phyloP scores from a whole-genome alignment of 257 asterid species.

The Gardenia jasminoides region DNA sequence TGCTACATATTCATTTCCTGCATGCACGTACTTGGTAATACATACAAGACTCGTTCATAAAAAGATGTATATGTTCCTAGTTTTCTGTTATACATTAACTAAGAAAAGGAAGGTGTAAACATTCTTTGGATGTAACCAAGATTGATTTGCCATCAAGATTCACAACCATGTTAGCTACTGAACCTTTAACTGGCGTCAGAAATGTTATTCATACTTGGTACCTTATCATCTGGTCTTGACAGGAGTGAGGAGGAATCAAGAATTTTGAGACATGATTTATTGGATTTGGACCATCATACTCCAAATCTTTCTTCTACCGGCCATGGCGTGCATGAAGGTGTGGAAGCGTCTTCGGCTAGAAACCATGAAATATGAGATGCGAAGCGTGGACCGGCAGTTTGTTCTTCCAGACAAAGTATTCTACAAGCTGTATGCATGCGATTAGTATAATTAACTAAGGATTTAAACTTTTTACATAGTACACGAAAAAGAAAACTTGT shows the following conservation, averaged over 20 bases:
- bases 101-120: too few relatives aligned
- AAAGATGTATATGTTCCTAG: neutral
- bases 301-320: neutral
- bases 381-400: conserved; percentile 9
- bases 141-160: too few relatives aligned
- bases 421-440: neutral
- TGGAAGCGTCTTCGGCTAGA: conserved; percentile 11
- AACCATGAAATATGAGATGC: conserved; percentile 14
- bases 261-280: neutral
- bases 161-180: too few relatives aligned
- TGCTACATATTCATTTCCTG: neutral
- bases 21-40: neutral
- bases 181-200: too few relatives aligned
- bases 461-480: neutral
- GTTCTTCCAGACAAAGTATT: conserved; percentile 6
- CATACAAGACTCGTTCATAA: too few relatives aligned
- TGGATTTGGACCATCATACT: conserved; percentile 1
- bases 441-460: neutral
- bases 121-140: too few relatives aligned
- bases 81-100: too few relatives aligned
- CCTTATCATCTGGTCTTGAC: neutral
- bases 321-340: neutral
- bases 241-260: neutral
- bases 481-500: neutral
- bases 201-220: too few relatives aligned